Conservation (phyloP, 139 green algal genomes). For the Micromonas pusilla region DNA sequence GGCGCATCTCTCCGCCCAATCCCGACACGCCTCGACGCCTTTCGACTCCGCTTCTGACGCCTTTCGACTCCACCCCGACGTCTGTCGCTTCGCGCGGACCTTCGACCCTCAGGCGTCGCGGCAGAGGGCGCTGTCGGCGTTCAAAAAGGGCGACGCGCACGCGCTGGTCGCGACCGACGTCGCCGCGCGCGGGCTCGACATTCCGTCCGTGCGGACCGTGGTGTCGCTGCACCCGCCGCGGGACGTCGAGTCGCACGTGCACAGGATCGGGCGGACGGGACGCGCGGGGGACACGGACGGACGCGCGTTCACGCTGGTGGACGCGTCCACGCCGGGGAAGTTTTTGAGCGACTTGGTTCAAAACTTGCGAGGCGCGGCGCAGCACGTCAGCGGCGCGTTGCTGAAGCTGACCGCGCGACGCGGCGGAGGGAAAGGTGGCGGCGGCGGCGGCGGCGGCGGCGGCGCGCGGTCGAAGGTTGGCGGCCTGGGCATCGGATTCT, state of each 20-base stretch:
- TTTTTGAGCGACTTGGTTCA: slow-evolving; percentile 67
- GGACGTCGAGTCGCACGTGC: slow-evolving; percentile 83
- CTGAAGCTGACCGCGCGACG: slow-evolving; percentile 39
- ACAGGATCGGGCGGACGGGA: slow-evolving; percentile 87
- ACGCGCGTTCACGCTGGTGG: slow-evolving; percentile 72
- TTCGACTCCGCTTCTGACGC: too few species aligned
- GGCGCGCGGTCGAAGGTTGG: not conserved
- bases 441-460: not conserved
- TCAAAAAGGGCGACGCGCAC: slow-evolving; percentile 48
- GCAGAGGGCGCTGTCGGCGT: slow-evolving; percentile 50
- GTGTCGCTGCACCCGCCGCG: slow-evolving; percentile 76
- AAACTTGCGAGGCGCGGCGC: slow-evolving; percentile 57
- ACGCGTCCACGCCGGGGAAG: slow-evolving; percentile 59
- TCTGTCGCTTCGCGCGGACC: too few species aligned
- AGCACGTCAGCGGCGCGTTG: slow-evolving; percentile 61
- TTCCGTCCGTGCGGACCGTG: slow-evolving; percentile 74
- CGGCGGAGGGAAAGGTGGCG: not conserved
- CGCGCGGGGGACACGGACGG: slow-evolving; percentile 89
- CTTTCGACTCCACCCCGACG: too few species aligned
- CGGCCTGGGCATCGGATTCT: not conserved
- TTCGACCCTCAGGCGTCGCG: slow-evolving; percentile 56
- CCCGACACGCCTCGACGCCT: too few species aligned
- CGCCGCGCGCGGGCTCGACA: slow-evolving; percentile 69
- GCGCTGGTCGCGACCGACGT: slow-evolving; percentile 47
- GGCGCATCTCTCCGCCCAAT: too few species aligned